phyloP scores from a whole-genome alignment of 2,329 filamentous ascomycete genomes.

The Sclerotinia subarctica region DNA sequence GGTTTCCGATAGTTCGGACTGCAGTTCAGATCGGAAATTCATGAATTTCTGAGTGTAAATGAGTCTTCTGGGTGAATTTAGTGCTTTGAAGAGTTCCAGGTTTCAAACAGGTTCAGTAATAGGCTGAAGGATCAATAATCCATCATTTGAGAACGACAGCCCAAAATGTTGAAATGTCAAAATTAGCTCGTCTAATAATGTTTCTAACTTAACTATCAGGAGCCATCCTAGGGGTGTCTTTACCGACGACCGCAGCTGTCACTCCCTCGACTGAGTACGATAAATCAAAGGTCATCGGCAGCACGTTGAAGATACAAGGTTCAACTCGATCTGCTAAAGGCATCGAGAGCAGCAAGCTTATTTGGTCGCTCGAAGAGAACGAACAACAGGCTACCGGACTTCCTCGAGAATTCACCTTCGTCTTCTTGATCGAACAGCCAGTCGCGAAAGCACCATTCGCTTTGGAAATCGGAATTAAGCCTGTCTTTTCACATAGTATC shows the following conservation, averaged over 20 bases:
- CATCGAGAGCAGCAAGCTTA: conserved; percentile 17
- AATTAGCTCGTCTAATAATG: not conserved
- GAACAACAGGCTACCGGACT: conserved; percentile 18
- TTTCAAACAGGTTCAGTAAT: not conserved
- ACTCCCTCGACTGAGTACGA: conserved; percentile 17
- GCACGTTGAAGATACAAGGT: conserved; percentile 18
- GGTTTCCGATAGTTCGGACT: not conserved
- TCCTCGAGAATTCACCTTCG: conserved; percentile 18
- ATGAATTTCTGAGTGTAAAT: not conserved
- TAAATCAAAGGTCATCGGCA: conserved; percentile 15
- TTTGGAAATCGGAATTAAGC: conserved; percentile 12
- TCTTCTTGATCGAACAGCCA: conserved; percentile 18
- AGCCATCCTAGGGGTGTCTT: conserved; percentile 10
- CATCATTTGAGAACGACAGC: not conserved
- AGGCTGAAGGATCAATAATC: not conserved
- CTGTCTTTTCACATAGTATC: conserved; percentile 1
- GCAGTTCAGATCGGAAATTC: not conserved
- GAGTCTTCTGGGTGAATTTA: not conserved
- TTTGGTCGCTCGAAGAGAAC: conserved; percentile 19
- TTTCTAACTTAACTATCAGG: not conserved
- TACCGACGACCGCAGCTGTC: conserved; percentile 9
- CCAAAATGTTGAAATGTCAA: not conserved
- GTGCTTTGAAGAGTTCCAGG: not conserved
- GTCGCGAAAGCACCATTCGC: conserved; percentile 18
- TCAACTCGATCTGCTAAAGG: conserved; percentile 14